Base-by-base conservation (phyloP, 2,329 filamentous ascomycete genomes). In the Fusarium sp. region DNA sequence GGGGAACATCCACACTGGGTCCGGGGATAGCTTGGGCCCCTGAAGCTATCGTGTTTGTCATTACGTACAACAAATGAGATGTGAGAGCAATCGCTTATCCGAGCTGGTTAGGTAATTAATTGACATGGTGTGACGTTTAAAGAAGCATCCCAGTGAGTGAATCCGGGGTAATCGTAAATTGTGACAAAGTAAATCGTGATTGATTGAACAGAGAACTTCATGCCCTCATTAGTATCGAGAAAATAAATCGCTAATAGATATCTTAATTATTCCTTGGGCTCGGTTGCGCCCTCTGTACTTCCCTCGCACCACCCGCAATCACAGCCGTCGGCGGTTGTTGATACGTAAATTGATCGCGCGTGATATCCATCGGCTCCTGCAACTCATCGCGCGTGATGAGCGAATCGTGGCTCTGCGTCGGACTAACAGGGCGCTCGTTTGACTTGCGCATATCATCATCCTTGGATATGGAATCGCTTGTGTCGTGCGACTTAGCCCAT, bases 331-430 rank as follows among this genome's bases (percentile, higher is more conserved):
- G 65, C 2, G 71, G 71, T 8, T 62, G 57, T 41, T 22, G 45
- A 19, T 62, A 62, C 7, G 40, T 40, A 40, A 69, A 60, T 1
- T 46, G 52, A 4, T 56, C 35, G 3, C 62, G 43, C 0, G 55
- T 13, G 3, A 66, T 58, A 15, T 73, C 71, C 41, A 70, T 63
- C 3, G 71, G 70, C 3, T 48, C 56, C 4, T 68, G 47, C 6
- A 65, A 33, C 7, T 67, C 69, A 24, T 74, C 72, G 9, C 72
- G 48, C 4, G 68, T 70, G 5, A 75, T 74, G 10, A 75, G 68
- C 32, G 66, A 72, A 56, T 75, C 74, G 37, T 75, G 71, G 50
- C 74, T 75, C 56, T 73, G 72, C 24, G 74, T 74, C 5, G 73
- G 72, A 40, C 74, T 75, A 2, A 70, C 43, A 11, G 60, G 60